These are phyloP conservation scores for Lasiosphaeria miniovina DNA, from an alignment of 495 filamentous ascomycete genomes.

Conservation along the genomic window DNA sequence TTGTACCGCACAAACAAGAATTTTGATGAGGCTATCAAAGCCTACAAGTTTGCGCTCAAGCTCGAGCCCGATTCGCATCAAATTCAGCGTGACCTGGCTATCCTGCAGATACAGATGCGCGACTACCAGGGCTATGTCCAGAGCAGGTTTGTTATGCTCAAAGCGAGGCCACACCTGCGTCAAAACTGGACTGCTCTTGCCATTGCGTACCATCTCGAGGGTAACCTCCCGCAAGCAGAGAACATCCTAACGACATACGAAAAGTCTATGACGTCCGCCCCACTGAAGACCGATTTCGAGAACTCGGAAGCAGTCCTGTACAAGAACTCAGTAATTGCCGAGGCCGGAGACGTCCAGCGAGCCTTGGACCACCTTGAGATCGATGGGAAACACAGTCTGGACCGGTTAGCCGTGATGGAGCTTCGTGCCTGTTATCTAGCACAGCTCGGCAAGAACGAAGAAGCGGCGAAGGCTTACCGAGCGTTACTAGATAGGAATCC, in stretches of 20 bases:
- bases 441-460: conserved; percentile 70
- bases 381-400: conserved; percentile 70
- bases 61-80: conserved; percentile 90
- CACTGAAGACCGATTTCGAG: conserved; percentile 74
- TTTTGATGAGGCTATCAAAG: conserved; percentile 97
- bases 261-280: conserved; percentile 76
- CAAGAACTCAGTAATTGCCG: conserved; percentile 92
- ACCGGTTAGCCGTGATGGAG: conserved; percentile 88
- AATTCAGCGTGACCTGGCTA: conserved; percentile 89
- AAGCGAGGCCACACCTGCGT: conserved; percentile 70
- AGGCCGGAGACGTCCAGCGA: conserved; percentile 70
- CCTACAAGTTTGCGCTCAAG: conserved; percentile 89
- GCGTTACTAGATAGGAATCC: conserved; percentile 80
- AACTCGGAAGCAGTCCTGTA: conserved; percentile 96
- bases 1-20: conserved; percentile 91
- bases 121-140: conserved; percentile 92
- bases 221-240: conserved; percentile 81
- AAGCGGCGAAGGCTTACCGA: conserved; percentile 79
- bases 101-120: conserved; percentile 93
- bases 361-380: conserved; percentile 85
- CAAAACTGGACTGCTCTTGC: conserved; percentile 97
- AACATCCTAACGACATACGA: conserved; percentile 89
- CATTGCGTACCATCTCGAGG: conserved; percentile 84
- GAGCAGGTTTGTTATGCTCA: conserved; percentile 79
- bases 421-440: conserved; percentile 80